phyloP scores from a whole-genome alignment of 2,329 filamentous ascomycete species.

The Stemphylium lycopersici region DNA sequence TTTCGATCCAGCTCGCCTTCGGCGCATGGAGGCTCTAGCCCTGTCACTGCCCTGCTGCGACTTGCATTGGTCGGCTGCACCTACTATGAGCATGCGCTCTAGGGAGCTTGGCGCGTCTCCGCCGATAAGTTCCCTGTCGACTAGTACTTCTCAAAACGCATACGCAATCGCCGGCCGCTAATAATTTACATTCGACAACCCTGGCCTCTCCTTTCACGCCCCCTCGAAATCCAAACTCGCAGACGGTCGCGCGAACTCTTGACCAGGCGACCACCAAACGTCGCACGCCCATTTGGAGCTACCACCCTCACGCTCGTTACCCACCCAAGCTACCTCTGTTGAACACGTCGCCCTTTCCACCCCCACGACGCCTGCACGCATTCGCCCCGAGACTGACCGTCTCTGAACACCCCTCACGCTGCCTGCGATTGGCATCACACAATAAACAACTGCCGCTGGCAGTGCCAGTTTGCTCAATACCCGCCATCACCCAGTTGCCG shows the following conservation, averaged over 20 bases:
- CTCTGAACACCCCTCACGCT: background rate
- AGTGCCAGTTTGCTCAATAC: constrained; percentile 11
- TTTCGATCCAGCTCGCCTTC: background rate
- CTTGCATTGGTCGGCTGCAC: constrained; percentile 13
- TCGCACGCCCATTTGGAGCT: constrained; percentile 16
- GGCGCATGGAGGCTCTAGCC: background rate
- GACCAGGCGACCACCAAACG: constrained; percentile 2
- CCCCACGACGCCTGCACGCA: constrained; percentile 2
- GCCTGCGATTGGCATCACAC: constrained; percentile 20
- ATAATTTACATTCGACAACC: constrained; percentile 14
- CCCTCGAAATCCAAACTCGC: background rate
- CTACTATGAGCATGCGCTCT: constrained; percentile 17
- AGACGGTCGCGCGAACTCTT: constrained; percentile 6
- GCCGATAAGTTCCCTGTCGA: constrained; percentile 19
- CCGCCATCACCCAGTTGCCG: constrained; percentile 12
- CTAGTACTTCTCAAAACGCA: constrained; percentile 25
- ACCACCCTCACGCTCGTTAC: constrained; percentile 31
- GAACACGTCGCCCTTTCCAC: constrained; percentile 25
- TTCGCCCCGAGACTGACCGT: background rate
- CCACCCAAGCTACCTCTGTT: constrained; percentile 19
- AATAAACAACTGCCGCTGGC: constrained; percentile 23
- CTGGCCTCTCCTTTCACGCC: constrained; percentile 12
- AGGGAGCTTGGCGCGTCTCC: constrained; percentile 18
- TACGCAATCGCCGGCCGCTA: constrained; percentile 29
- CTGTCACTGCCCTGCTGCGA: background rate